phyloP scores from a whole-genome alignment of 345 rosid genomes.

The Syzygium aromaticum region DNA sequence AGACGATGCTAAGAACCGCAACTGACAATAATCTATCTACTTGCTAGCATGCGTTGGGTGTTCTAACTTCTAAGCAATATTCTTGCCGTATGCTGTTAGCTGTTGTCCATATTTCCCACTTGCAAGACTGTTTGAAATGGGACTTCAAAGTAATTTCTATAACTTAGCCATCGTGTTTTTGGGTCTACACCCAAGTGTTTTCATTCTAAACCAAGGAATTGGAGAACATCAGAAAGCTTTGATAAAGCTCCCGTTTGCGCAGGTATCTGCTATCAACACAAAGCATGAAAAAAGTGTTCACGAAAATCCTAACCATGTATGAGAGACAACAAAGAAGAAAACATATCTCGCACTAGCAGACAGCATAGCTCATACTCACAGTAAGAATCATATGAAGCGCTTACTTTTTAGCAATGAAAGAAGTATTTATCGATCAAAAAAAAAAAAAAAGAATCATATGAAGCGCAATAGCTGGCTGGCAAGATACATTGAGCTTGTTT shows the following conservation, averaged over 20 bases:
- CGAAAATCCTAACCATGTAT: background rate
- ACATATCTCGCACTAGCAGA: background rate
- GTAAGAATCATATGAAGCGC: background rate
- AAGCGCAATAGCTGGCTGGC: background rate
- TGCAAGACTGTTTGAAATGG: background rate
- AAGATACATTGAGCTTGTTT: background rate
- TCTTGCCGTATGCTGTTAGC: background rate
- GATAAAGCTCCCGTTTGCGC: background rate
- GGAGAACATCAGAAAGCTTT: background rate
- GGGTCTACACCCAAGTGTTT: background rate
- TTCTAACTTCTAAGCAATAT: background rate
- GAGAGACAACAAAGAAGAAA: background rate
- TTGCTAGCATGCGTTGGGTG: background rate
- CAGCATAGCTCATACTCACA: background rate
- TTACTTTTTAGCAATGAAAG: no score
- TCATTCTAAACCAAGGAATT: background rate
- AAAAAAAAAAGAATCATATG: background rate
- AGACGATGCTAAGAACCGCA: conserved; percentile 5
- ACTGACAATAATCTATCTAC: background rate
- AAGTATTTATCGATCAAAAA: no score
- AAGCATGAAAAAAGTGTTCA: background rate
- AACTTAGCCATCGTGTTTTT: background rate
- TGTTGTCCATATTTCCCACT: background rate
- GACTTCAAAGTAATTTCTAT: background rate
- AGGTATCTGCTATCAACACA: background rate